phyloP scores from a whole-genome alignment of 805 yeast genomes.

The Starmerella floricola region DNA sequence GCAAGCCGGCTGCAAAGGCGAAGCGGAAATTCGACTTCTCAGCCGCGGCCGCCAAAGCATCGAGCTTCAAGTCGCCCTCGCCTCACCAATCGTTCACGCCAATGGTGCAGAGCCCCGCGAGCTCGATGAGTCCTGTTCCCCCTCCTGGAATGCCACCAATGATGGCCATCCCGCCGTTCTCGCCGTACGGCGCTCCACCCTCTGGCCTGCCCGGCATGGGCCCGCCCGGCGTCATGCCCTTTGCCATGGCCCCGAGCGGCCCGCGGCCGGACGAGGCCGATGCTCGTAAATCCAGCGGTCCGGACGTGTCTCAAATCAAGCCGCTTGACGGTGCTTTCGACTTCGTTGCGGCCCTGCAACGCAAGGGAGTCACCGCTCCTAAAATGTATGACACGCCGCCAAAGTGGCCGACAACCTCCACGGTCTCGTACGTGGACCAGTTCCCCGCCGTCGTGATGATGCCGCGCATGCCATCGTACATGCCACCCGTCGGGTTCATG shows the following conservation, averaged over 20 bases:
- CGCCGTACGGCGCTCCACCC: constrained; percentile 11
- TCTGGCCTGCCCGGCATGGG: constrained; percentile 16
- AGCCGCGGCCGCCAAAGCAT: constrained; percentile 51
- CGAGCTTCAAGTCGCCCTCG: constrained; percentile 50
- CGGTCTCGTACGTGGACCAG: constrained; percentile 17
- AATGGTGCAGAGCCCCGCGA: not conserved
- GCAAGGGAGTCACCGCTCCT: constrained; percentile 28
- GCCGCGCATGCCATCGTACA: constrained; percentile 8
- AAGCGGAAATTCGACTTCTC: constrained; percentile 39
- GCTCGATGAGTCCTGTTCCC: constrained; percentile 7
- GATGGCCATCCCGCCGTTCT: constrained; percentile 9
- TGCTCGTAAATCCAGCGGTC: not conserved
- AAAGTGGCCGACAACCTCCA: constrained; percentile 15
- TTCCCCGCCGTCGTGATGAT: constrained; percentile 3
- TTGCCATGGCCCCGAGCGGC: not conserved
- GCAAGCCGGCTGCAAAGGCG: not conserved
- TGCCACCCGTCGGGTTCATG: constrained; percentile 11
- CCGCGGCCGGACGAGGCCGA: not conserved
- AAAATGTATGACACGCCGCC: constrained; percentile 19
- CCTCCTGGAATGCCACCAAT: constrained; percentile 17
- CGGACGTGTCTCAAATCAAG: constrained; percentile 1
- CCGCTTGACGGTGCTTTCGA: not conserved
- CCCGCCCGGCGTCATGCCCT: not conserved
- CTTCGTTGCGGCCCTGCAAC: constrained; percentile 24
- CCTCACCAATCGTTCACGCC: constrained; percentile 27